A percentile compares a stretch with the other conserved stretches of the same genome.
Evolutionary conservation across 805 yeast species (phyloP).

Genomic region (Lachancea nothofagi): DNA sequence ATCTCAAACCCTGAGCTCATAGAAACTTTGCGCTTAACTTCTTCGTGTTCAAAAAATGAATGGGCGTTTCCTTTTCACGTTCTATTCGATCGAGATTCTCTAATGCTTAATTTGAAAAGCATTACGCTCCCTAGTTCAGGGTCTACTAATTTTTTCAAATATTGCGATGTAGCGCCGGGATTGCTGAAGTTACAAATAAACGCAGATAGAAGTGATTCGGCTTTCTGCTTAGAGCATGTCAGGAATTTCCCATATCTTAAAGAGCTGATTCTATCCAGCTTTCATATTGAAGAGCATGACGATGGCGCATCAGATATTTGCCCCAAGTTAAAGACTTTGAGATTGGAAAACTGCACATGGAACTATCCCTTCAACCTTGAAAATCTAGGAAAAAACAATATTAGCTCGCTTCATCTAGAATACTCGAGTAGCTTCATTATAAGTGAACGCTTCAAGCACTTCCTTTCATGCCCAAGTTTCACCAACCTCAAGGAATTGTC

Average conservation of each 20-base stretch:
- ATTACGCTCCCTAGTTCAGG: slow-evolving; percentile 26
- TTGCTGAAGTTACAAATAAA: slow-evolving; percentile 19
- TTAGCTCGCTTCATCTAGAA: slow-evolving; percentile 22
- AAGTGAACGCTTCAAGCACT: slow-evolving; percentile 34
- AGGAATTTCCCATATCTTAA: slow-evolving; percentile 33
- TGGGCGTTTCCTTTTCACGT: slow-evolving; percentile 34
- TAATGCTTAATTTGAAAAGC: slow-evolving; percentile 20
- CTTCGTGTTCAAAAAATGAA: slow-evolving; percentile 30
- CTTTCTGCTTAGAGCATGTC: slow-evolving; percentile 43
- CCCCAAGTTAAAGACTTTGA: slow-evolving; percentile 25
- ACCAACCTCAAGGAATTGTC: slow-evolving; percentile 24
- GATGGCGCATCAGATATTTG: slow-evolving; percentile 23
- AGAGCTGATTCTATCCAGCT: slow-evolving; percentile 36
- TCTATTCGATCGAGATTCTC: slow-evolving; percentile 15
- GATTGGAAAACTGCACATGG: slow-evolving; percentile 47
- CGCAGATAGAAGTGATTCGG: slow-evolving; percentile 21
- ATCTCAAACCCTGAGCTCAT: slow-evolving; percentile 13
- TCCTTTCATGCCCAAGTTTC: slow-evolving; percentile 26
- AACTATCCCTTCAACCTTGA: slow-evolving; percentile 47
- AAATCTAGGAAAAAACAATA: slow-evolving; percentile 24
- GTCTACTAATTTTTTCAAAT: slow-evolving; percentile 35
- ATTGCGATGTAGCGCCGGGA: slow-evolving; percentile 18
- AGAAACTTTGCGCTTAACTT: slow-evolving; percentile 26
- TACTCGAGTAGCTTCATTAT: slow-evolving; percentile 33
- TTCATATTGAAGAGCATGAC: slow-evolving; percentile 39